These are phyloP conservation scores for Coniochaeta sp. DNA, from an alignment of 2,329 filamentous ascomycete species.

Conservation along the genomic window DNA sequence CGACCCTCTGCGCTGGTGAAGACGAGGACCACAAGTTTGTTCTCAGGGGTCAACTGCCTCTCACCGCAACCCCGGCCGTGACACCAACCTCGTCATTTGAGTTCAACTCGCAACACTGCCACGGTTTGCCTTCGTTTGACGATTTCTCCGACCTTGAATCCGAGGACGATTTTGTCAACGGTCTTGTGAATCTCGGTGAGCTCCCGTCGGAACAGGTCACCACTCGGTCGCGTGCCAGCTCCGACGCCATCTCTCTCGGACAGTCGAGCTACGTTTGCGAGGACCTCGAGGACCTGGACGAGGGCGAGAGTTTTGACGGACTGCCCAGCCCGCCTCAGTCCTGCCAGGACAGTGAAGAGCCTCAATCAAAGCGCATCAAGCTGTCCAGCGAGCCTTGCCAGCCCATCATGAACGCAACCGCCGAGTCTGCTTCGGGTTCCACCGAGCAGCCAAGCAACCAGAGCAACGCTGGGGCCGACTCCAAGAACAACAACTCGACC, in stretches of 20 bases:
- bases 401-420: constrained; percentile 35
- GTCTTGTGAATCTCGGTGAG: constrained; percentile 59
- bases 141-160: constrained; percentile 85
- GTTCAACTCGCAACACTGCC: constrained; percentile 39
- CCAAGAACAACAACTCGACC: constrained; percentile 24
- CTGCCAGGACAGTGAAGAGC: constrained; percentile 38
- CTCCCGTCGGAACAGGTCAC: constrained; percentile 35
- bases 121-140: constrained; percentile 68
- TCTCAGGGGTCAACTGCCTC: constrained; percentile 41
- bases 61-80: constrained; percentile 35
- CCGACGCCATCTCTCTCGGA: constrained; percentile 58
- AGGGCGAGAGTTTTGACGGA: constrained; percentile 53
- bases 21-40: constrained; percentile 46
- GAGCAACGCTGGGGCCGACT: constrained; percentile 22
- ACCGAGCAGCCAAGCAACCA: constrained; percentile 24
- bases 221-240: constrained; percentile 61
- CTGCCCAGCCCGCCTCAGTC: constrained; percentile 57
- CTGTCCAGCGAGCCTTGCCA: constrained; percentile 34
- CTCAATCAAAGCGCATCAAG: constrained; percentile 51
- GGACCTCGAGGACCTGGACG: constrained; percentile 69
- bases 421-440: constrained; percentile 25
- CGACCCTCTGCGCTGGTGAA: constrained; percentile 53
- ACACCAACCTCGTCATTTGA: constrained; percentile 35
- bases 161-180: constrained; percentile 77
- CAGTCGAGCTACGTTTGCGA: constrained; percentile 72